phyloP scores from a whole-genome alignment of 2,329 filamentous ascomycete species.

The Pseudogymnoascus sp. region DNA sequence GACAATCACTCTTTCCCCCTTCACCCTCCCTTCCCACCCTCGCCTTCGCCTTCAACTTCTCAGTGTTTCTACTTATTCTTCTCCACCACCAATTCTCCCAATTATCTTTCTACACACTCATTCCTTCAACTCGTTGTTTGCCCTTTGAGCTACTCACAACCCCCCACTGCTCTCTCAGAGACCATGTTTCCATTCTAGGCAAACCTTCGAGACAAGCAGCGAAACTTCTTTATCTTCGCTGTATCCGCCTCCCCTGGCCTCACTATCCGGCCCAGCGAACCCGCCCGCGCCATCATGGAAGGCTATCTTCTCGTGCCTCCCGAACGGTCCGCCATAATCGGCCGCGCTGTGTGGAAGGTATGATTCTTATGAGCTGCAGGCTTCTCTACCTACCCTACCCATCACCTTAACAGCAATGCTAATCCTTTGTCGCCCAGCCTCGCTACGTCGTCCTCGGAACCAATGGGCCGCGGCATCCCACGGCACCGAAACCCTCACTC shows the following conservation, averaged over 20 bases:
- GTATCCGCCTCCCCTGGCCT: not conserved
- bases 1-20: constrained; percentile 3
- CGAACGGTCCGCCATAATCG: constrained; percentile 43
- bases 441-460: constrained; percentile 51
- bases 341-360: constrained; percentile 46
- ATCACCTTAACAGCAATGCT: constrained; percentile 4
- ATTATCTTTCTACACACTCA: not conserved
- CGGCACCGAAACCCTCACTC: constrained; percentile 9
- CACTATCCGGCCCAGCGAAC: not conserved
- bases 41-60: constrained; percentile 4
- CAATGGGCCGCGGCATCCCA: constrained; percentile 20
- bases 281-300: constrained; percentile 33
- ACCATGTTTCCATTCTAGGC: constrained; percentile 2
- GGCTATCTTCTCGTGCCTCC: constrained; percentile 42
- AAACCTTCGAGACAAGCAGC: not conserved
- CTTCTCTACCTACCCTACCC: not conserved
- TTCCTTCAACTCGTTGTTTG: not conserved
- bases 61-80: not conserved
- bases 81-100: not conserved
- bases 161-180: not conserved
- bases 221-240: constrained; percentile 7
- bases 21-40: not conserved
- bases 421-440: constrained; percentile 32
- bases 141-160: not conserved
- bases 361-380: constrained; percentile 12